Base-by-base conservation (phyloP, 768 basidiomycete species). In the Tubosaeta brunneosetosa region DNA sequence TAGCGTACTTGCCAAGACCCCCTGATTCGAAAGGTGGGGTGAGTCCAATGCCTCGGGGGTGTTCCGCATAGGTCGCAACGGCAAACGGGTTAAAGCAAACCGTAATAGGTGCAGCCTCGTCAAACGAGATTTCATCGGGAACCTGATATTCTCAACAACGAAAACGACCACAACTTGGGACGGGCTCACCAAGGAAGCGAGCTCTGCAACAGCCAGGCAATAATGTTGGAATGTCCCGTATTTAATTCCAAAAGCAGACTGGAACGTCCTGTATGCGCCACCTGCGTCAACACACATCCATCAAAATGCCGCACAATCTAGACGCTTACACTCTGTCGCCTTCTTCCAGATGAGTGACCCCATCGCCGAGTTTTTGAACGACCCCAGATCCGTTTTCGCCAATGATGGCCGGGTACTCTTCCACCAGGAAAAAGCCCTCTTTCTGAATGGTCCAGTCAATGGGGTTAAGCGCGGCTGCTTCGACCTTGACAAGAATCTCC, bases 391-490 rank as follows among this genome's bases (percentile, higher is more conserved):
- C 64, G 25, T 75, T 72, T 17, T 59, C 59, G n/a, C 73, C 77
- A 11, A 71, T 46, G 47, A 74, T 56, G 25, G 60, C 57, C 0
- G 76, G 76, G 53, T 60, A 79, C 9, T 63, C 48, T n/a, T 71
- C 53, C n/a, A 77, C 41, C 10, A 55, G 1, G 43, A 48, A 45
- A 17, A 55, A 53, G 3, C 51, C 52, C 14, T 11, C 12, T 31
- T 48, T 55, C 38, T 51, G 57, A 26, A 56, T 37, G 4, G 14
- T 43, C 51, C 51, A 47, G 55, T 82, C 78, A 2, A 73, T 61
- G 1, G 79, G 79, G 52, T 80, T 77, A n/a, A 80, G 55, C 3
- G 72, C 70, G 0, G 71, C 66, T 1, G 77, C 66, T 41, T 69
- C 55, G 42, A 78, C 56, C 53, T 72, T 73, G 57, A 78, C 67